A percentile compares a stretch with the other conserved stretches of the same genome.
Evolutionary conservation across 495 filamentous ascomycete genomes (phyloP).

Genomic region (Podospora conica): DNA sequence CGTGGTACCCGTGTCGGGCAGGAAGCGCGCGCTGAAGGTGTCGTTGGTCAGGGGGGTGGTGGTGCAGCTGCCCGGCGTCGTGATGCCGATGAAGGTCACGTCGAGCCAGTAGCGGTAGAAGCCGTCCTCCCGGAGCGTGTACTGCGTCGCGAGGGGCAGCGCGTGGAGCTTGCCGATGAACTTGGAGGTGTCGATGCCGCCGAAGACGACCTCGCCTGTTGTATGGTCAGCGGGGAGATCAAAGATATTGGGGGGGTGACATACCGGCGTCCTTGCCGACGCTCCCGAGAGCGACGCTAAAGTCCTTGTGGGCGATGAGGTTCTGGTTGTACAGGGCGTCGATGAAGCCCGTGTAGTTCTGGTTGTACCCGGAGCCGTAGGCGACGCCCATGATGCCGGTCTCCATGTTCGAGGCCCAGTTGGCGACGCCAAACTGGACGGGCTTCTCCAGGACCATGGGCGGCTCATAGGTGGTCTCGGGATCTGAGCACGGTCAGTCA

Average conservation of each 20-base stretch:
- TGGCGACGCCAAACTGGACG: slow-evolving; percentile 24
- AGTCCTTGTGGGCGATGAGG: slow-evolving; percentile 69
- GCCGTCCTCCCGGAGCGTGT: slow-evolving; percentile 12
- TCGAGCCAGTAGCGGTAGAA: slow-evolving; percentile 31
- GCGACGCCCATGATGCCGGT: slow-evolving; percentile 64
- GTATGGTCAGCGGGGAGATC: not conserved
- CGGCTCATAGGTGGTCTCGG: not conserved
- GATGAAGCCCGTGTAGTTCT: slow-evolving; percentile 72
- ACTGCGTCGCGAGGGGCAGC: slow-evolving; percentile 12
- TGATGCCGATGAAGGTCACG: slow-evolving; percentile 44
- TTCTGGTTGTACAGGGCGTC: slow-evolving; percentile 49
- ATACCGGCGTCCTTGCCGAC: slow-evolving; percentile 15
- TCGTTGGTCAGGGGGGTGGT: slow-evolving; percentile 39
- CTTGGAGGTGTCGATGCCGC: slow-evolving; percentile 76
- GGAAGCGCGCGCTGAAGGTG: slow-evolving; percentile 42
- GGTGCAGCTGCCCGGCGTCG: slow-evolving; percentile 32
- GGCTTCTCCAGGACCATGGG: slow-evolving; percentile 2
- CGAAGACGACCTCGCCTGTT: slow-evolving; percentile 75
- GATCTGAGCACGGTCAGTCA: not conserved
- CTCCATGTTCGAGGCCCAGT: slow-evolving; percentile 16
- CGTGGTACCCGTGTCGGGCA: slow-evolving; percentile 80
- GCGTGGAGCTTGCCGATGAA: slow-evolving; percentile 62
- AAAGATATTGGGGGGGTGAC: not conserved
- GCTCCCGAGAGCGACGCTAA: slow-evolving; percentile 53
- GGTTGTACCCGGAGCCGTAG: slow-evolving; percentile 49